These are phyloP conservation scores for Penicillium psychrofluorescens DNA, from an alignment of 495 filamentous ascomycete species.

Conservation along the genomic window DNA sequence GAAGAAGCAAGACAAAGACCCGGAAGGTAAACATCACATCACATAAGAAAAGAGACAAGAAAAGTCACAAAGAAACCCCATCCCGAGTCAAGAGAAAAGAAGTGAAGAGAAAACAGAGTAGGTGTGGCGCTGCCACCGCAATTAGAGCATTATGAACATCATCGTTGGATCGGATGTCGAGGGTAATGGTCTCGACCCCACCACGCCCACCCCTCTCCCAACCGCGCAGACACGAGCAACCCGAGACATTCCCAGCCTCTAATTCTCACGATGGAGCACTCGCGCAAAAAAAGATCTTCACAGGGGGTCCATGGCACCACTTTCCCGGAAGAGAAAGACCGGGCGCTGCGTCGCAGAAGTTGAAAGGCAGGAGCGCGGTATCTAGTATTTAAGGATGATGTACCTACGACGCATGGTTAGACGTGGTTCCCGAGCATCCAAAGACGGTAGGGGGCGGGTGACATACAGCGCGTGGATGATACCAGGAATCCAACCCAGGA, in stretches of 20 bases:
- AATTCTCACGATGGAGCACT: too few relatives aligned
- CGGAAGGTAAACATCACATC: constrained; percentile 7
- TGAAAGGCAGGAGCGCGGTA: neutral
- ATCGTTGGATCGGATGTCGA: constrained; percentile 15
- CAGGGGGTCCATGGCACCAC: too few relatives aligned
- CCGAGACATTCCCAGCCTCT: too few relatives aligned
- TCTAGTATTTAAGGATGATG: constrained; percentile 52
- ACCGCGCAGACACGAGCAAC: too few relatives aligned
- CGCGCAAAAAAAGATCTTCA: too few relatives aligned
- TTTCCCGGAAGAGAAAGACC: too few relatives aligned
- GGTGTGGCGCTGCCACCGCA: neutral
- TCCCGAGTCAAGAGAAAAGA: neutral
- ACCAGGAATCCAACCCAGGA: constrained; percentile 75
- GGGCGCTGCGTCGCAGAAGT: neutral
- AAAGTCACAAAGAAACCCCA: constrained; percentile 8
- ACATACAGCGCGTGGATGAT: constrained; percentile 66
- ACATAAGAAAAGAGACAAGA: constrained; percentile 7
- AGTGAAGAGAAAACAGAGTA: too few relatives aligned
- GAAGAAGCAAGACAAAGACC: constrained; percentile 11
- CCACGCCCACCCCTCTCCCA: too few relatives aligned
- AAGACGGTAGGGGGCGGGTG: neutral
- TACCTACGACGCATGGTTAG: constrained; percentile 26
- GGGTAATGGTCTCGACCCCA: neutral
- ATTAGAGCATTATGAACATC: constrained; percentile 25
- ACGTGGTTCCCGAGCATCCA: neutral